Evolutionary conservation across 108 stramenopile species (phyloP).

Genomic region (Nitzschia inconspicua): DNA sequence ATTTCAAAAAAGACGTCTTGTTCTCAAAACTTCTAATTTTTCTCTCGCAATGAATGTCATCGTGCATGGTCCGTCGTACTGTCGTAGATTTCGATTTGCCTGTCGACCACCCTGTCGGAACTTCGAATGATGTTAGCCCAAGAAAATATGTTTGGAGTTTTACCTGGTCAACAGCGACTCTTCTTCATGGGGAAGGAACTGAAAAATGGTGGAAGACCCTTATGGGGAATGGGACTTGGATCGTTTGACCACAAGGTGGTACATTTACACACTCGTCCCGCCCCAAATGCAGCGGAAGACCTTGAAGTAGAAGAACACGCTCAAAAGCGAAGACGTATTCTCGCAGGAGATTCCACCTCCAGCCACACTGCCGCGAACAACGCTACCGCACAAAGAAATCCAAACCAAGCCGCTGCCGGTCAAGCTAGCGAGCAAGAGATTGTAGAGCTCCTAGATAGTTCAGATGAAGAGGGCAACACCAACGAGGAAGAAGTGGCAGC

Average conservation of each 20-base stretch:
- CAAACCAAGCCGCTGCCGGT: too few species aligned
- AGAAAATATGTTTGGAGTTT: slow-evolving; percentile 8
- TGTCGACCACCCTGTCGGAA: slow-evolving; percentile 14
- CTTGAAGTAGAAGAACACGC: too few species aligned
- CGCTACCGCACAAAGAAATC: too few species aligned
- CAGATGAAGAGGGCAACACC: too few species aligned
- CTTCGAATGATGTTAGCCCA: slow-evolving; percentile 9
- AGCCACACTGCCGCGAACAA: too few species aligned
- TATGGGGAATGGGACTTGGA: slow-evolving; percentile 54
- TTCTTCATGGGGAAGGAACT: slow-evolving; percentile 77
- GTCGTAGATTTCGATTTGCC: slow-evolving; percentile 8
- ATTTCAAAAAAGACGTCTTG: too few species aligned
- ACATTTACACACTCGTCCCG: slow-evolving; percentile 20
- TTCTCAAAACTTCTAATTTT: background rate
- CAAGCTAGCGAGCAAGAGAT: too few species aligned
- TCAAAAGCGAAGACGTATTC: too few species aligned
- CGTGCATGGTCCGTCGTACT: background rate
- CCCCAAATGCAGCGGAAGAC: background rate
- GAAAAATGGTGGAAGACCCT: slow-evolving; percentile 54
- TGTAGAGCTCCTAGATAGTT: too few species aligned
- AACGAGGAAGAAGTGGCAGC: too few species aligned
- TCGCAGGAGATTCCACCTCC: too few species aligned
- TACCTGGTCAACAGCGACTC: slow-evolving; percentile 47
- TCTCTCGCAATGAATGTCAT: background rate
- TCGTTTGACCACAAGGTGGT: slow-evolving; percentile 8